Percentiles rank a stretch among this genome's conserved stretches.
These are phyloP conservation scores for Moricandia moricandioides DNA, from an alignment of 345 rosid genomes.

Conservation along the genomic window DNA sequence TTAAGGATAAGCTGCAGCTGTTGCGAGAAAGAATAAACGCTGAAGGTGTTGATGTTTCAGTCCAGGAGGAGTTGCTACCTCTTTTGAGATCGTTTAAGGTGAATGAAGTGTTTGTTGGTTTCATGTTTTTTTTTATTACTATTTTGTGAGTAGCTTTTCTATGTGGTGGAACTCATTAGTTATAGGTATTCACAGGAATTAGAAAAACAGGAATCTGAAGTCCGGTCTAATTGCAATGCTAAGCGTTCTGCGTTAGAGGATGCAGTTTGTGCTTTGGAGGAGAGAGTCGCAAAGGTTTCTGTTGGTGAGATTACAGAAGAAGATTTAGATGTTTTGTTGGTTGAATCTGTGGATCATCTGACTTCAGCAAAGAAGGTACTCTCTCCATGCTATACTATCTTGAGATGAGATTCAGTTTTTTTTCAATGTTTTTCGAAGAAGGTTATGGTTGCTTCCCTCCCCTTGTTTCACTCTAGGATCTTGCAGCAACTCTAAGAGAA, in stretches of 20 bases:
- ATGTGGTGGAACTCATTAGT: slow-evolving; percentile 1
- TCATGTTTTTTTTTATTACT: background rate
- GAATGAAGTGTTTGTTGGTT: background rate
- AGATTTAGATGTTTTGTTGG: slow-evolving; percentile 43
- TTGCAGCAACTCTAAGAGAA: slow-evolving; percentile 55
- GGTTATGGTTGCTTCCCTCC: background rate
- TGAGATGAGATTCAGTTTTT: background rate
- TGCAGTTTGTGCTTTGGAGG: slow-evolving; percentile 49
- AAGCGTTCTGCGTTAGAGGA: slow-evolving; percentile 47
- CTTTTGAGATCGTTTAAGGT: slow-evolving; percentile 55
- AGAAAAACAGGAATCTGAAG: slow-evolving; percentile 51
- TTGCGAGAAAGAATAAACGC: slow-evolving; percentile 42
- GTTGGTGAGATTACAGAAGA: slow-evolving; percentile 29
- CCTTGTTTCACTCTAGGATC: slow-evolving; percentile 48
- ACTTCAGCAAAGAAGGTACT: slow-evolving; percentile 56
- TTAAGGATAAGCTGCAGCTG: slow-evolving; percentile 37
- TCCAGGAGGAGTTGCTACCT: slow-evolving; percentile 46
- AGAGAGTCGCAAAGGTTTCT: slow-evolving; percentile 33
- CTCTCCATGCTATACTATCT: background rate
- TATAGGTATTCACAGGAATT: slow-evolving; percentile 41
- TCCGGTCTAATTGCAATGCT: slow-evolving; percentile 37
- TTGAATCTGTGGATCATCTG: slow-evolving; percentile 43
- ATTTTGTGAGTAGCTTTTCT: background rate
- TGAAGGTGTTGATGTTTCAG: slow-evolving; percentile 37
- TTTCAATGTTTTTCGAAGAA: background rate